A percentile compares a stretch with the other conserved stretches of the same genome.
Evolutionary conservation across 208 protist genomes (phyloP).

Genomic region (Acanthamoeba triangularis): DNA sequence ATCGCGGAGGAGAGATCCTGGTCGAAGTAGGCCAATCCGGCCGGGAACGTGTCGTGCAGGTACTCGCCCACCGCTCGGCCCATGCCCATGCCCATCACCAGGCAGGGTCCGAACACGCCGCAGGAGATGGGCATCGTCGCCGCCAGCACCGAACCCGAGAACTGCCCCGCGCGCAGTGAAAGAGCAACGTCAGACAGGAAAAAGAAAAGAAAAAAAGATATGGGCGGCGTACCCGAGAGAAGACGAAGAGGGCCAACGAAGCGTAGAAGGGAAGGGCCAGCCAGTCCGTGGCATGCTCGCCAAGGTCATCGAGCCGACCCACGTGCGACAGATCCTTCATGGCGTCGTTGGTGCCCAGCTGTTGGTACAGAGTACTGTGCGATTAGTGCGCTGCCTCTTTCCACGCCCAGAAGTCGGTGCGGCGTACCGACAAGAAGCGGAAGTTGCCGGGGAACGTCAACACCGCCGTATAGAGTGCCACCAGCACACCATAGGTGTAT

Average conservation of each 20-base stretch:
- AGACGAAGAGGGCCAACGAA: slow-evolving; percentile 19
- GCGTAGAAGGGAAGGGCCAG: not conserved
- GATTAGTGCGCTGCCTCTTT: not conserved
- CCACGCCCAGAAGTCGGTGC: not conserved
- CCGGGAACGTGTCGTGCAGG: slow-evolving; percentile 4
- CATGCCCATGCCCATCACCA: slow-evolving; percentile 58
- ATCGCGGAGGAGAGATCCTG: slow-evolving; percentile 20
- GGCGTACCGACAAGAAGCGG: slow-evolving; percentile 51
- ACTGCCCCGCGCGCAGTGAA: not conserved
- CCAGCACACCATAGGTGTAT: slow-evolving; percentile 52
- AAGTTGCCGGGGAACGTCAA: slow-evolving; percentile 63
- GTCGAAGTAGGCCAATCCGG: slow-evolving; percentile 30
- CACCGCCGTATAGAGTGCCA: slow-evolving; percentile 1
- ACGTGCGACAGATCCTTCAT: slow-evolving; percentile 17
- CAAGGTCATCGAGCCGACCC: slow-evolving; percentile 1
- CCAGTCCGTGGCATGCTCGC: slow-evolving; percentile 42
- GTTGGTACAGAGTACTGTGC: not conserved
- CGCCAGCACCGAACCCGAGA: slow-evolving; percentile 27
- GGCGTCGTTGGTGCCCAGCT: not conserved
- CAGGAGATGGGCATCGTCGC: slow-evolving; percentile 75
- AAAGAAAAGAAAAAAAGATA: not conserved
- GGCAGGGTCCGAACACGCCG: slow-evolving; percentile 75
- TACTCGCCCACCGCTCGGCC: slow-evolving; percentile 73
- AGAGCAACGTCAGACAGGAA: not conserved
- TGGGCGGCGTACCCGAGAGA: slow-evolving; percentile 35